Percentiles rank a stretch among this genome's conserved stretches.
Evolutionary conservation across 1,284 basidiomycete genomes (phyloP).

Genomic region (Athelia psychrophila): DNA sequence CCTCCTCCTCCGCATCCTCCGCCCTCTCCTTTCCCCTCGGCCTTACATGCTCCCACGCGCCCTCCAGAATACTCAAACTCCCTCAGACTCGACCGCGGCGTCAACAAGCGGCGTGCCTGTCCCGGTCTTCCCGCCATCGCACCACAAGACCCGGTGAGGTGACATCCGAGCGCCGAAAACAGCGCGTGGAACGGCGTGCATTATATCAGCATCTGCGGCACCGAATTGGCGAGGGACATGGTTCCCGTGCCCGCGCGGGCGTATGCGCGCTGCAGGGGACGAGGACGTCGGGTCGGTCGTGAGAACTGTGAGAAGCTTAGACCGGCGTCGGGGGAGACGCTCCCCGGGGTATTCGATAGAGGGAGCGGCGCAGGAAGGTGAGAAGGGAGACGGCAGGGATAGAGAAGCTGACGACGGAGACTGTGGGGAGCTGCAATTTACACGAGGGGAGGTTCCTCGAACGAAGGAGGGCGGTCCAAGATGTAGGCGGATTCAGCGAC

Average conservation of each 20-base stretch:
- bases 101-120: constrained; percentile 75
- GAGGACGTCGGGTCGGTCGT: constrained; percentile 39
- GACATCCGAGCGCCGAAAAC: constrained; percentile 69
- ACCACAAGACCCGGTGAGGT: constrained; percentile 32
- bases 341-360: too few species aligned
- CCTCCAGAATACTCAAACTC: constrained; percentile 56
- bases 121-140: constrained; percentile 23
- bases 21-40: constrained; percentile 21
- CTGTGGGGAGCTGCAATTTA: constrained; percentile 52
- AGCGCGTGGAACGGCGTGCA: constrained; percentile 84
- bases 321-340: constrained; percentile 43
- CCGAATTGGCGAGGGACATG: constrained; percentile 97
- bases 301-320: constrained; percentile 56
- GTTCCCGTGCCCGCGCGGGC: constrained; percentile 89
- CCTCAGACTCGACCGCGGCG: constrained; percentile 81
- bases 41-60: constrained; percentile 26
- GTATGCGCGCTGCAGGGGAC: constrained; percentile 36
- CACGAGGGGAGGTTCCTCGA: constrained; percentile 34
- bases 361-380: constrained; percentile 8
- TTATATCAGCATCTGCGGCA: constrained; percentile 89
- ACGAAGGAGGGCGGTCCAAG: constrained; percentile 76
- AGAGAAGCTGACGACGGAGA: constrained; percentile 67
- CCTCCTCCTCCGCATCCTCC: constrained; percentile 36
- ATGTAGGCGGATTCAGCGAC: constrained; percentile 38
- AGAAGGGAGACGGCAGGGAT: constrained; percentile 42